Percentiles rank a stretch among this genome's conserved stretches.
phyloP scores from a whole-genome alignment of 108 stramenopile genomes.

The Cyclostephanos tholiformis region DNA sequence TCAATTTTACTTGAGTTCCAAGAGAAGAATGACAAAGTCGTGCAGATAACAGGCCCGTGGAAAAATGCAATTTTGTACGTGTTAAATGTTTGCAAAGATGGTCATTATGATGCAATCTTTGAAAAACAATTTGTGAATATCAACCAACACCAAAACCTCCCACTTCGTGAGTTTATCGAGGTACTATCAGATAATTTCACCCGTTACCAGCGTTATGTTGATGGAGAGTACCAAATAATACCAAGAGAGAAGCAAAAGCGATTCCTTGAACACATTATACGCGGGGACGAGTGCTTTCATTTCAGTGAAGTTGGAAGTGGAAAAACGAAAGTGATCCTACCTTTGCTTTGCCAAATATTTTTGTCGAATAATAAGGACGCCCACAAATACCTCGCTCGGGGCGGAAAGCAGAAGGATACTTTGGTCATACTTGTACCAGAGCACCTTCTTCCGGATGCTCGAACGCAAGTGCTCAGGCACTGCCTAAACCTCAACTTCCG shows the following conservation, averaged over 20 bases:
- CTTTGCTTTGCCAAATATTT: slow-evolving; percentile 54
- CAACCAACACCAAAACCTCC: slow-evolving; percentile 43
- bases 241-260: slow-evolving; percentile 56
- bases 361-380: slow-evolving; percentile 51
- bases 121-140: slow-evolving; percentile 53
- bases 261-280: slow-evolving; percentile 53
- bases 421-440: slow-evolving; percentile 58
- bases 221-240: slow-evolving; percentile 55
- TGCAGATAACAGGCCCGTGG: slow-evolving; percentile 57
- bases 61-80: slow-evolving; percentile 53
- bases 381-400: slow-evolving; percentile 43
- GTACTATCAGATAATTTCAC: slow-evolving; percentile 49
- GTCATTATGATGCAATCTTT: slow-evolving; percentile 49
- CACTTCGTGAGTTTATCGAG: slow-evolving; percentile 52
- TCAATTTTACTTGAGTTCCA: slow-evolving; percentile 36
- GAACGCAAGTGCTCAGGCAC: slow-evolving; percentile 53
- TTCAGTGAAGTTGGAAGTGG: slow-evolving; percentile 54
- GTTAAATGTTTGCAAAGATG: slow-evolving; percentile 21
- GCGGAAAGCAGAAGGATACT: slow-evolving; percentile 51
- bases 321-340: slow-evolving; percentile 52
- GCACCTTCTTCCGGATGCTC: slow-evolving; percentile 56
- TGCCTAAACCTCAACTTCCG: slow-evolving; percentile 60
- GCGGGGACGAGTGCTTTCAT: slow-evolving; percentile 57
- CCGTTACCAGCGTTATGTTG: slow-evolving; percentile 51
- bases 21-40: slow-evolving; percentile 45